Conservation (phyloP, 345 rosid genomes). For the Hibiscus trionum region DNA sequence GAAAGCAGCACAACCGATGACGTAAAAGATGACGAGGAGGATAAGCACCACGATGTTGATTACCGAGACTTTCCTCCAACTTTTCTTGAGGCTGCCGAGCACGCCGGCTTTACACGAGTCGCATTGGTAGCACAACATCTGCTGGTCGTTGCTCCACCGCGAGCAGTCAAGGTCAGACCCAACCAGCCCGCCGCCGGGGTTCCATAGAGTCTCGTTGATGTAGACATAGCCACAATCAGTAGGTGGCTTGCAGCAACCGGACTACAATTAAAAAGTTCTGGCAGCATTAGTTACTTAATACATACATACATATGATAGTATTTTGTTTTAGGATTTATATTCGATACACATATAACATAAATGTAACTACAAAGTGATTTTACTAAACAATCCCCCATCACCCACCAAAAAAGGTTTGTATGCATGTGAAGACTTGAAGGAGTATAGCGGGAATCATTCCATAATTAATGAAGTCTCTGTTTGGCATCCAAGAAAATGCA, state of each 20-base stretch:
- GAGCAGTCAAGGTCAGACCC: slow-evolving; percentile 48
- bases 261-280: slow-evolving; percentile 27
- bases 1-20: slow-evolving; percentile 70
- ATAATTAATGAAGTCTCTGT: not conserved
- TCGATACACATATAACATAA: no score
- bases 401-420: no score
- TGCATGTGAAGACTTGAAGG: not conserved
- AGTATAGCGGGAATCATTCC: not conserved
- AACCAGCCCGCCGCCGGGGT: slow-evolving; percentile 26
- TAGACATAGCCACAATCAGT: slow-evolving; percentile 65
- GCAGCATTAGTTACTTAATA: not conserved
- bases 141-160: slow-evolving; percentile 67
- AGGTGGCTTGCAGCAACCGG: slow-evolving; percentile 97
- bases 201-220: slow-evolving; percentile 70
- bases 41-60: slow-evolving; percentile 71
- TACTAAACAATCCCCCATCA: no score
- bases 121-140: slow-evolving; percentile 61
- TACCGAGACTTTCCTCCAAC: slow-evolving; percentile 92
- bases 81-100: slow-evolving; percentile 73
- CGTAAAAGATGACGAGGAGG: slow-evolving; percentile 69
- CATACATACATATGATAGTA: no score
- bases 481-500: not conserved
- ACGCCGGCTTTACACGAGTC: slow-evolving; percentile 92
- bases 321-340: no score
- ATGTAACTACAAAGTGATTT: no score